Evolutionary conservation across 1,284 basidiomycete genomes (phyloP).

Genomic region (Trichosporon asahii): DNA sequence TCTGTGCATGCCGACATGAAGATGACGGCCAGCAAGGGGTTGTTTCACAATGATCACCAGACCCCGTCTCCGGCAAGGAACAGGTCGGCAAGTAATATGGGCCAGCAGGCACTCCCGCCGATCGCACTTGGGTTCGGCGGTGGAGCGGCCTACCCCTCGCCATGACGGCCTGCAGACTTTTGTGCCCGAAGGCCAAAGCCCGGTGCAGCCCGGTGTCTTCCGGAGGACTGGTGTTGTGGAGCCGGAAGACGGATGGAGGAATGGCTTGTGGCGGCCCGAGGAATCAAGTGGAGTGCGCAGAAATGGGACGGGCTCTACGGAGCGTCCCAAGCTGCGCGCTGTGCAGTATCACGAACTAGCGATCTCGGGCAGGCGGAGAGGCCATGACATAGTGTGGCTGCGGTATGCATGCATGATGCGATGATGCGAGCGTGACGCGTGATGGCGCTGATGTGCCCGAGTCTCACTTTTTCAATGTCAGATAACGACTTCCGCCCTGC

Average conservation of each 20-base stretch:
- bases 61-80: background rate
- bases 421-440: constrained; percentile 3
- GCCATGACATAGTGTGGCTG: background rate
- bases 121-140: constrained; percentile 3
- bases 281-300: background rate
- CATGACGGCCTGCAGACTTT: background rate
- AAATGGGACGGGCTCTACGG: background rate
- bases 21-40: background rate
- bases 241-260: background rate
- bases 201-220: background rate
- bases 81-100: background rate
- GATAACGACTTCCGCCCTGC: background rate
- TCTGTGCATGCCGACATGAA: background rate
- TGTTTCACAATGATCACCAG: constrained; percentile 8
- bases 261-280: background rate
- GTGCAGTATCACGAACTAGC: background rate
- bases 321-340: background rate
- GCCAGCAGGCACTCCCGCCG: constrained; percentile 2
- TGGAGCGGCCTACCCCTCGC: background rate
- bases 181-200: background rate
- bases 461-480: background rate
- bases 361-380: background rate
- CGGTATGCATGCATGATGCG: background rate
- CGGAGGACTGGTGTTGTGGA: background rate
- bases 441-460: constrained; percentile 1